phyloP scores from a whole-genome alignment of 257 asterid species.

The Jasminum sambac region DNA sequence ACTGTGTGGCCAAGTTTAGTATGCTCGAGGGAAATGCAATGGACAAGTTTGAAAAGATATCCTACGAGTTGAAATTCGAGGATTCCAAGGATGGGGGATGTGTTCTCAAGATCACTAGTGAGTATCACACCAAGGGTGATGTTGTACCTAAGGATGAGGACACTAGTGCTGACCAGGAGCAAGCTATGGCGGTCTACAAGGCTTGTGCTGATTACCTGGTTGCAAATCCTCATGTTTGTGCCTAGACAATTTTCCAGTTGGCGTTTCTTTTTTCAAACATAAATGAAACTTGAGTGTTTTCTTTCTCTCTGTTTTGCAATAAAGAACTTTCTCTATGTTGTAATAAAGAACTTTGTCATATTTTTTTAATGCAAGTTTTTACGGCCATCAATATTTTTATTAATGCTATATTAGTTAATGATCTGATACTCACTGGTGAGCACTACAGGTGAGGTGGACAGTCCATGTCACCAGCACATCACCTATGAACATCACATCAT shows the following conservation, averaged over 20 bases:
- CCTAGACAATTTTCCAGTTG: not conserved
- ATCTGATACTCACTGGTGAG: too few relatives aligned
- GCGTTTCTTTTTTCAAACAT: too few relatives aligned
- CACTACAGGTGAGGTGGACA: too few relatives aligned
- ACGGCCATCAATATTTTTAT: not conserved
- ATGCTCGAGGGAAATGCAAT: constrained; percentile 23
- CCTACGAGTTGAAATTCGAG: constrained; percentile 8
- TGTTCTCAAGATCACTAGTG: constrained; percentile 9
- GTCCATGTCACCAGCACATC: too few relatives aligned
- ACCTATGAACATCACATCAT: too few relatives aligned
- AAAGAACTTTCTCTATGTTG: too few relatives aligned
- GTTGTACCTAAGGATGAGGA: not conserved
- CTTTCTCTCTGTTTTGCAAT: too few relatives aligned
- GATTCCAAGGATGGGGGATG: constrained; percentile 17
- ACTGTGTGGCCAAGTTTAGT: constrained; percentile 9
- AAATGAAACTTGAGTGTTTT: too few relatives aligned
- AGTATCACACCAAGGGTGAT: constrained; percentile 22
- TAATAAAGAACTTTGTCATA: too few relatives aligned
- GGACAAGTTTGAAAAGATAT: constrained; percentile 14
- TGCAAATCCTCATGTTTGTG: constrained; percentile 19
- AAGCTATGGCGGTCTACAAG: not conserved
- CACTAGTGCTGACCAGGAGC: not conserved
- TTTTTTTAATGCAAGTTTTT: too few relatives aligned
- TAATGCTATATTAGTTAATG: too few relatives aligned
- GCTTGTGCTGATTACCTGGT: constrained; percentile 16